Percentiles rank a stretch among this genome's conserved stretches.
phyloP scores from a whole-genome alignment of 2,329 filamentous ascomycete species.

The Arthroderma uncinatum region DNA sequence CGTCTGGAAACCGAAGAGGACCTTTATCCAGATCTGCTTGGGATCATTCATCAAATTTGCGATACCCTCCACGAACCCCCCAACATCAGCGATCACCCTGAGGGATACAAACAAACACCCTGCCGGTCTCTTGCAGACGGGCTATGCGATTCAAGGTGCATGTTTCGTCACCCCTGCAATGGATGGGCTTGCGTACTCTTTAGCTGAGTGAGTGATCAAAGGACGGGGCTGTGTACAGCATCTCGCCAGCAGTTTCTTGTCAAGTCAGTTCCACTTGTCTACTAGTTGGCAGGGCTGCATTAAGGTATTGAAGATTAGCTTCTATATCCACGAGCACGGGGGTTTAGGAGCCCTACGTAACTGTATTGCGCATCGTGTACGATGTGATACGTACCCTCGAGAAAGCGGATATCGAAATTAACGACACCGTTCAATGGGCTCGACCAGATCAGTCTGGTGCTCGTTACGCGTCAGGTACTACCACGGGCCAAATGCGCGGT shows the following conservation, averaged over 20 bases:
- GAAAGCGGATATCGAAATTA: not conserved
- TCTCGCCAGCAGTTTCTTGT: not conserved
- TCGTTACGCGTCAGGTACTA: not conserved
- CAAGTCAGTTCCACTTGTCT: not conserved
- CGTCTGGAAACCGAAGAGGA: too few relatives aligned
- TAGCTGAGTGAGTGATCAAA: too few relatives aligned
- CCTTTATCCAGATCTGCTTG: too few relatives aligned
- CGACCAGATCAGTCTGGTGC: not conserved
- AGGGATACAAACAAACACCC: too few relatives aligned
- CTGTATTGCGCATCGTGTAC: not conserved
- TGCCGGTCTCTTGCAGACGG: too few relatives aligned
- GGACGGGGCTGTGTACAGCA: too few relatives aligned
- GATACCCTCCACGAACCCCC: too few relatives aligned
- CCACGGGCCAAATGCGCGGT: not conserved
- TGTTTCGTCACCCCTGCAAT: too few relatives aligned
- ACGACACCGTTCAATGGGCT: not conserved
- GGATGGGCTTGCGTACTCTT: too few relatives aligned
- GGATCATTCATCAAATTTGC: too few relatives aligned
- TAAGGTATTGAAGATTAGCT: not conserved
- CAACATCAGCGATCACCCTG: too few relatives aligned
- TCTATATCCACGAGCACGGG: not conserved
- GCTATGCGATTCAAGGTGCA: too few relatives aligned
- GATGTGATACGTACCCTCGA: not conserved
- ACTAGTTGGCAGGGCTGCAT: not conserved
- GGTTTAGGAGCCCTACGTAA: not conserved